Evolutionary conservation across 768 basidiomycete species (phyloP).

Genomic region (Mycena kentingensis): DNA sequence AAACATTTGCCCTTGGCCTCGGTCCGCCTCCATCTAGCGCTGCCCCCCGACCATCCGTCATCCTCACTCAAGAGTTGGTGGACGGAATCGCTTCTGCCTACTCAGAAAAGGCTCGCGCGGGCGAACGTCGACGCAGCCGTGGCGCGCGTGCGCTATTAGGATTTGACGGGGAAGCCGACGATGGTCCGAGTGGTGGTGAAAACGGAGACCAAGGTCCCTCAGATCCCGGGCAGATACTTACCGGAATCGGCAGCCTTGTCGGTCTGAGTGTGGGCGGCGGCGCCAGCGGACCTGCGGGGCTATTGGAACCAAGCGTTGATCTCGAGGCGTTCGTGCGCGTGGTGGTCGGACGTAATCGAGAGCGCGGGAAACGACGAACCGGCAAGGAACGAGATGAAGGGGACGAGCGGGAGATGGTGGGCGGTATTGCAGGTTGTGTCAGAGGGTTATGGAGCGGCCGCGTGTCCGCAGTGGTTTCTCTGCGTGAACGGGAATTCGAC

Average conservation of each 20-base stretch:
- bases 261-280: constrained; percentile 39
- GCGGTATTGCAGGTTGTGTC: constrained; percentile 38
- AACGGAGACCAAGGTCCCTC: constrained; percentile 18
- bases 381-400: constrained; percentile 29
- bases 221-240: constrained; percentile 37
- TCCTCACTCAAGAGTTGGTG: constrained; percentile 49
- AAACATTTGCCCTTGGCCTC: constrained; percentile 5
- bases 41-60: constrained; percentile 20
- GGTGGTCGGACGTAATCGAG: constrained; percentile 40
- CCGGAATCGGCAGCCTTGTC: constrained; percentile 46
- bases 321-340: constrained; percentile 48
- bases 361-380: constrained; percentile 27
- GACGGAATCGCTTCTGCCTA: constrained; percentile 50
- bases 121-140: constrained; percentile 62
- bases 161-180: constrained; percentile 32
- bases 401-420: constrained; percentile 33
- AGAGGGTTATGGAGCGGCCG: constrained; percentile 49
- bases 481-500: constrained; percentile 41
- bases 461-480: constrained; percentile 36
- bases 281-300: constrained; percentile 39
- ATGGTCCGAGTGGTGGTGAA: constrained; percentile 29
- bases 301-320: constrained; percentile 53
- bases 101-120: constrained; percentile 45
- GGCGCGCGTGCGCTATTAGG: constrained; percentile 51
- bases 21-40: constrained; percentile 23